Percentiles rank a stretch among this genome's conserved stretches.
Conservation (phyloP, 306 rosid species). For the Senna tora region DNA sequence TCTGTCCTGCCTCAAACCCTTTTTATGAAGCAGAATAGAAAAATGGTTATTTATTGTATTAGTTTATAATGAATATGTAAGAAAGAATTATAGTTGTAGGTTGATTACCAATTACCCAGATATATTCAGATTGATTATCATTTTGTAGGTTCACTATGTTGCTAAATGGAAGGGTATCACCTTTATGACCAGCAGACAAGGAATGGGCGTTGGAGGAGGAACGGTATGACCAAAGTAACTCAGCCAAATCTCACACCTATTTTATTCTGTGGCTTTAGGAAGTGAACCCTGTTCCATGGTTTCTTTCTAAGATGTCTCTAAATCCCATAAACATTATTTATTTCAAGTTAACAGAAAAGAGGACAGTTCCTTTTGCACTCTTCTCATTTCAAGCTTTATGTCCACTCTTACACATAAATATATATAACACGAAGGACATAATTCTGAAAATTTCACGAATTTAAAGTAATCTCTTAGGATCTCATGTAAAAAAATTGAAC, state of each 20-base stretch:
- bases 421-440: background rate
- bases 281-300: background rate
- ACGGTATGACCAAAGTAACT: slow-evolving; percentile 63
- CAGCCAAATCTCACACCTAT: background rate
- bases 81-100: background rate
- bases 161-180: slow-evolving; percentile 95
- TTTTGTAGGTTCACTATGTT: slow-evolving; percentile 90
- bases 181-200: slow-evolving; percentile 97
- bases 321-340: background rate
- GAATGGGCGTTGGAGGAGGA: slow-evolving; percentile 98
- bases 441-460: background rate
- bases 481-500: slow-evolving; percentile 17
- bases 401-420: background rate
- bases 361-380: slow-evolving; percentile 1
- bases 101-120: slow-evolving; percentile 18
- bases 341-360: slow-evolving; percentile 15
- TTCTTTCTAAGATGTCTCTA: background rate
- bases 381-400: slow-evolving; percentile 5
- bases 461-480: background rate
- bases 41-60: background rate
- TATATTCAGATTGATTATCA: slow-evolving; percentile 24
- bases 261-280: slow-evolving; percentile 13
- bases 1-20: background rate
- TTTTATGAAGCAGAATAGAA: background rate
- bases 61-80: background rate